Percentiles rank a stretch among this genome's conserved stretches.
Conservation (phyloP, 805 yeast genomes). For the Nakazawaea populi region DNA sequence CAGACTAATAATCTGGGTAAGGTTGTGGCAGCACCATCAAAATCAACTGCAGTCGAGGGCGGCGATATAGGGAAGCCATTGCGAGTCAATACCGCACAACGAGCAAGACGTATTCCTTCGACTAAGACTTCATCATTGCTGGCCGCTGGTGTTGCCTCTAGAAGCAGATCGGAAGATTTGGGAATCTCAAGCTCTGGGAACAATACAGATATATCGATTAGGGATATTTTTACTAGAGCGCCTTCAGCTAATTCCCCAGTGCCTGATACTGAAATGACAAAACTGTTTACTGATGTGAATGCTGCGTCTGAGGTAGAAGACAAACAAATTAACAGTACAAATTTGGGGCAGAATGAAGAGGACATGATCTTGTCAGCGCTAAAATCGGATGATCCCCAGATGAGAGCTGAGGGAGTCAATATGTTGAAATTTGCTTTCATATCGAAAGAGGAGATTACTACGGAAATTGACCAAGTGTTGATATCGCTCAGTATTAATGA, state of each 20-base stretch:
- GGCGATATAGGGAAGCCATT: conserved; percentile 2
- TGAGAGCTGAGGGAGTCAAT: conserved; percentile 30
- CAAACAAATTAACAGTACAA: too few species aligned
- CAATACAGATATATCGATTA: not conserved
- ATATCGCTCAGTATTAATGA: conserved; percentile 24
- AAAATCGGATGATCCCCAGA: conserved; percentile 25
- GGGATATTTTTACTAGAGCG: conserved; percentile 2
- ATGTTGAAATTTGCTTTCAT: conserved; percentile 32
- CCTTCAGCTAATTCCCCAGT: not conserved
- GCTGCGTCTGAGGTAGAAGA: too few species aligned
- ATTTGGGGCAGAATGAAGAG: conserved; percentile 3
- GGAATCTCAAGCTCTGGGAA: not conserved
- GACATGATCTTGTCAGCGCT: conserved; percentile 33
- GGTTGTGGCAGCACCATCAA: conserved; percentile 11
- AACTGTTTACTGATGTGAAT: too few species aligned
- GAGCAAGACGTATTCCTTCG: conserved; percentile 3
- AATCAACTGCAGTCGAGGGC: not conserved
- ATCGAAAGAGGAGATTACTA: conserved; percentile 28
- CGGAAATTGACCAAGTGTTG: conserved; percentile 19
- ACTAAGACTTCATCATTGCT: not conserved
- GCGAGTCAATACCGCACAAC: not conserved
- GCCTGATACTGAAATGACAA: too few species aligned
- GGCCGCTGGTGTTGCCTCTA: conserved; percentile 1
- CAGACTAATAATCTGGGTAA: conserved; percentile 14
- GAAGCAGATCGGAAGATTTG: conserved; percentile 2